Evolutionary conservation across 2,329 filamentous ascomycete species (phyloP), one percentile per base, ranked within the genome.

Genomic region (Berkeleyomyces rouxiae): DNA sequence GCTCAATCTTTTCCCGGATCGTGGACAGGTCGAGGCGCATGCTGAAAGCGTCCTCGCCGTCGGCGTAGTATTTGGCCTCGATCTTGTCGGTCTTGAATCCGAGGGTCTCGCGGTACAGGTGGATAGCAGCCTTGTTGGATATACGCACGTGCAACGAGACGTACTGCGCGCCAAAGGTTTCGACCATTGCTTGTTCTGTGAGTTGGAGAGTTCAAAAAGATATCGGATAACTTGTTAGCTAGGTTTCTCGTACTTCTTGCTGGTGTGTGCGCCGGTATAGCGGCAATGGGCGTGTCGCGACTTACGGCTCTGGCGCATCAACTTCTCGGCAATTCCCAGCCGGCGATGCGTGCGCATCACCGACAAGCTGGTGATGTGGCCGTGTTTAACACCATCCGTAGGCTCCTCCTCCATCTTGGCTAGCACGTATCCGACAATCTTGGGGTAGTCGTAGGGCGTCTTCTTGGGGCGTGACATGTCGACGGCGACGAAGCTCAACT

Each of bases 381-480:
- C 93, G 75, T 97, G 93, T 69, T 86, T 88, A 47, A 96, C 78
- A 64, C 91, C 91, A 73, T 97, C 92, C 65, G 86, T 72, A 6
- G 93, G 92, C 74, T 97, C 93, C 78, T 99, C 93, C 75, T 99
- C 93, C 91, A 99, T 99, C 81, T 99, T 99, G 60, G 93, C 93
- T 36, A 99, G 84, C n/a, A 99, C 93, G 72, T 99, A 99, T 69
- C 93, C 93, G 33, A 99, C 93, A 65, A 99, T 95, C 76, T 96
- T 95, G 68, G 93, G 93, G 70, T 95, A 93, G 73, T 95, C 88
- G 74, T 92, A 88, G 57, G 86, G 85, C 0, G 85, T 83, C 72
- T 86, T 86, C 68, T 82, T 82, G 42, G 90, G 88, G 43, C 90
- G 83, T 23, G 87, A 88, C 64, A 91, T 85, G 74, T 97, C 92